Evolutionary conservation across 2,329 filamentous ascomycete species (phyloP).

Genomic region (Conoideocrella luteorostrata): DNA sequence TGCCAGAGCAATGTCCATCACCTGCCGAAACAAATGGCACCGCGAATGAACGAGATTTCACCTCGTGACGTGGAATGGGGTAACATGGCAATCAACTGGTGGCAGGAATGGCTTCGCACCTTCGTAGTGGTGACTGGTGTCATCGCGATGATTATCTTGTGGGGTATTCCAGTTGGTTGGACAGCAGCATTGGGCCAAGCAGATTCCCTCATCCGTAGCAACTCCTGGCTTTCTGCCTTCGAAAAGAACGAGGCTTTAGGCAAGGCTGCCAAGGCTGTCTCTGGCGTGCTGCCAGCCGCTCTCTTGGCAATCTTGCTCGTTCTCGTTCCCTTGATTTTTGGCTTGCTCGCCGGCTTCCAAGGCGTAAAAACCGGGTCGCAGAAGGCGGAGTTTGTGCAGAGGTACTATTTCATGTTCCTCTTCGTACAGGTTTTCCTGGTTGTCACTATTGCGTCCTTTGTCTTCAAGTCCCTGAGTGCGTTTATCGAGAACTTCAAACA

Average conservation of each 20-base stretch:
- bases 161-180: conserved; percentile 86
- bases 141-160: conserved; percentile 72
- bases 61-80: conserved; percentile 93
- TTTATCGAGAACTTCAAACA: conserved; percentile 46
- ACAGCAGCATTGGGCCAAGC: conserved; percentile 79
- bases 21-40: conserved; percentile 86
- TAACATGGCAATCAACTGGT: conserved; percentile 95
- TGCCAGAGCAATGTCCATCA: conserved; percentile 90
- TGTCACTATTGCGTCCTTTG: conserved; percentile 75
- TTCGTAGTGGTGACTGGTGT: conserved; percentile 60
- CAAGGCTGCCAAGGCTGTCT: conserved; percentile 57
- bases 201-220: conserved; percentile 56
- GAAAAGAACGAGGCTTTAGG: conserved; percentile 50
- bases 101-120: conserved; percentile 75
- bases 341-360: conserved; percentile 64
- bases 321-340: conserved; percentile 74
- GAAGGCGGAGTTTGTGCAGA: conserved; percentile 76
- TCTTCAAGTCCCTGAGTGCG: conserved; percentile 56
- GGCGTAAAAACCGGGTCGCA: conserved; percentile 79
- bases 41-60: conserved; percentile 86
- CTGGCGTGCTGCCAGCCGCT: conserved; percentile 79
- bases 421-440: conserved; percentile 95
- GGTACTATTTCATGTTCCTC: conserved; percentile 88
- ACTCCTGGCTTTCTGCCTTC: conserved; percentile 67
- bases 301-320: conserved; percentile 71